These are phyloP conservation scores for Raffaelea arxii DNA, from an alignment of 2,329 filamentous ascomycete genomes.

Conservation along the genomic window DNA sequence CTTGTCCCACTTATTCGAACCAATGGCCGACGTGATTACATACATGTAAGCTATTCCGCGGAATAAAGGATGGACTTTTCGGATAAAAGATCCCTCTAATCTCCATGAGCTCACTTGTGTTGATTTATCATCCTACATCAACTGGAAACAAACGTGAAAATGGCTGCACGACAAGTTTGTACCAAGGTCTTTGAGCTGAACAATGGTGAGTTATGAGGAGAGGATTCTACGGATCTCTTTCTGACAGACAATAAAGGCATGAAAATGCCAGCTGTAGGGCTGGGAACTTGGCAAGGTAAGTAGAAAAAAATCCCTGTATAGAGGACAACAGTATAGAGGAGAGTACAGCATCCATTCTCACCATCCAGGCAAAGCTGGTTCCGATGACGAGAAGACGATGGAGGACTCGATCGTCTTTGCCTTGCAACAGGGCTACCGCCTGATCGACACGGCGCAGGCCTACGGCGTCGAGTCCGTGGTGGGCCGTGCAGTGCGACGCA, in stretches of 20 bases:
- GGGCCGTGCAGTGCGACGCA: slow-evolving; percentile 48
- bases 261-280: not conserved
- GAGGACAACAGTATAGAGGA: too few species aligned
- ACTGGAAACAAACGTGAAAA: too few species aligned
- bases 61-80: too few species aligned
- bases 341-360: too few species aligned
- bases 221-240: not conserved
- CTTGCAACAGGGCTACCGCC: slow-evolving; percentile 42
- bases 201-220: not conserved
- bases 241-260: not conserved
- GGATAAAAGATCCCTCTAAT: too few species aligned
- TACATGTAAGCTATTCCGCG: too few species aligned
- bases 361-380: too few species aligned
- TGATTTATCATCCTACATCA: too few species aligned
- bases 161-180: not conserved
- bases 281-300: not conserved
- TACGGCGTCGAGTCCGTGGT: slow-evolving; percentile 54
- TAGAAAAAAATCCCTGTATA: too few species aligned
- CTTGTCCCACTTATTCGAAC: too few species aligned
- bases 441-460: slow-evolving; percentile 43
- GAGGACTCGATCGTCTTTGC: slow-evolving; percentile 14
- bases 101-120: too few species aligned
- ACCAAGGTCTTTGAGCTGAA: not conserved
- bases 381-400: not conserved
- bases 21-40: too few species aligned